Evolutionary conservation across 108 stramenopile genomes (phyloP).

Genomic region (Nitzschia inconspicua): DNA sequence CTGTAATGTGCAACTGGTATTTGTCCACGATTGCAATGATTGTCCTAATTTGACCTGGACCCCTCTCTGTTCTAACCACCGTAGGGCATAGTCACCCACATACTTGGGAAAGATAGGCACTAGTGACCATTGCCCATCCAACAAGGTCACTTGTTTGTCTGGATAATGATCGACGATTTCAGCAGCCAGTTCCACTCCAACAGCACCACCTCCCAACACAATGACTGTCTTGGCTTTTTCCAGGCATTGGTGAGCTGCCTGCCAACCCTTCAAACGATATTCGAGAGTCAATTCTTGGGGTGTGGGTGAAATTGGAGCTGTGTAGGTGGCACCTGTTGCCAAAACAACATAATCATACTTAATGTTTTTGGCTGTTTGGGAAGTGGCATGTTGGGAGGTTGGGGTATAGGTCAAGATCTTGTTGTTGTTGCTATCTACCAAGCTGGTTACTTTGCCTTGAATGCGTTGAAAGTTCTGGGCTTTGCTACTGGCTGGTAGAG

Average conservation of each 20-base stretch:
- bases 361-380: neutral
- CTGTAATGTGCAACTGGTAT: slow-evolving; percentile 15
- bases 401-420: slow-evolving; percentile 19
- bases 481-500: slow-evolving; percentile 1
- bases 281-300: neutral
- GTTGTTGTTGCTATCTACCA: neutral
- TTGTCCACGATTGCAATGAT: slow-evolving; percentile 17
- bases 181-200: slow-evolving; percentile 30
- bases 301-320: slow-evolving; percentile 11
- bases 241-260: neutral
- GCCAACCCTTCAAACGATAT: slow-evolving; percentile 10
- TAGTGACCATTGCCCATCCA: slow-evolving; percentile 10
- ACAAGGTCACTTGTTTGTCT: slow-evolving; percentile 9
- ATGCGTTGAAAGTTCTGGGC: neutral
- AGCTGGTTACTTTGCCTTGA: slow-evolving; percentile 20
- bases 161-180: slow-evolving; percentile 23
- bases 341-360: slow-evolving; percentile 29
- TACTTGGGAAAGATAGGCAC: slow-evolving; percentile 15
- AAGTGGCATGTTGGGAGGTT: neutral
- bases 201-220: slow-evolving; percentile 30
- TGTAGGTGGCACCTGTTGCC: slow-evolving; percentile 24
- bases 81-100: slow-evolving; percentile 7
- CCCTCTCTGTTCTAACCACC: slow-evolving; percentile 1
- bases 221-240: neutral
- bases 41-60: slow-evolving; percentile 7